Evolutionary conservation across 2,329 filamentous ascomycete species (phyloP).

Genomic region (Cylindrodendrum hubeiense): DNA sequence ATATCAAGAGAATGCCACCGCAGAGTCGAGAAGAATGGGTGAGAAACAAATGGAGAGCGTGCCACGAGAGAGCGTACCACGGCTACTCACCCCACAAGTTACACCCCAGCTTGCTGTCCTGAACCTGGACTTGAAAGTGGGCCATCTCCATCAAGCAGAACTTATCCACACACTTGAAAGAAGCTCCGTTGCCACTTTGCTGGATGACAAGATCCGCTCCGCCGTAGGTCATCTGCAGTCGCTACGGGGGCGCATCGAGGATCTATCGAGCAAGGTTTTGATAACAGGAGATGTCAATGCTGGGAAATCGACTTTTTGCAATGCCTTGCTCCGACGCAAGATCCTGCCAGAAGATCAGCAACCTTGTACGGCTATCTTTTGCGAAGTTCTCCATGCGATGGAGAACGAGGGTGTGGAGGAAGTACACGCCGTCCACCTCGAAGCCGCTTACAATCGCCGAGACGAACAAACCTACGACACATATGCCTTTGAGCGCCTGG

Average conservation of each 20-base stretch:
- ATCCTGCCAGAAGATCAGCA: constrained; percentile 97
- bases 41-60: constrained; percentile 73
- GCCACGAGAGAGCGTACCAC: constrained; percentile 81
- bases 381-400: constrained; percentile 91
- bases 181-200: constrained; percentile 85
- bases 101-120: constrained; percentile 96
- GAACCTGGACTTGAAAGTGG: constrained; percentile 94
- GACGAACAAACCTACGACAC: constrained; percentile 96
- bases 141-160: constrained; percentile 86
- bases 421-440: constrained; percentile 92
- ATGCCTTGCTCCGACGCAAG: constrained; percentile 92
- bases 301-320: constrained; percentile 98
- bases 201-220: constrained; percentile 94
- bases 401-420: constrained; percentile 94
- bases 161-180: constrained; percentile 96
- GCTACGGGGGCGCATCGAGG: constrained; percentile 92
- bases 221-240: constrained; percentile 91
- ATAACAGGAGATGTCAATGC: constrained; percentile 97
- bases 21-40: constrained; percentile 80
- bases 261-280: constrained; percentile 96
- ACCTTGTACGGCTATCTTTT: constrained; percentile 98
- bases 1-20: constrained; percentile 59
- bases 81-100: constrained; percentile 91
- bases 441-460: constrained; percentile 83
- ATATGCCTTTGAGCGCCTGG: constrained; percentile 81